Percentiles rank a stretch among this genome's conserved stretches.
phyloP scores from a whole-genome alignment of 1,284 basidiomycete genomes.

The Marasmius fiardii region DNA sequence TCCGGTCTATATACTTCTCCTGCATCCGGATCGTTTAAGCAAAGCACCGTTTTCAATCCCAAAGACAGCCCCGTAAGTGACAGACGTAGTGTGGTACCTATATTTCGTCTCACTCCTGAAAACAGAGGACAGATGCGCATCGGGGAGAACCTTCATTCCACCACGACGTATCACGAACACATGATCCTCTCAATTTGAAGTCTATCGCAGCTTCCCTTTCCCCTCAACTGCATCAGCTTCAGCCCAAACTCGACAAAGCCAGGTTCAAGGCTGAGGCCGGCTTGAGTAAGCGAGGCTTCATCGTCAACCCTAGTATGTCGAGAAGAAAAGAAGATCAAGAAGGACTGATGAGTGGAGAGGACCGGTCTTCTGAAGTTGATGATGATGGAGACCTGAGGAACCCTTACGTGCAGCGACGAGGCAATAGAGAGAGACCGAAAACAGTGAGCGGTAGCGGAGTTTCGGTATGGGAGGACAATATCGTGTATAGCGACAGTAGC shows the following conservation, averaged over 20 bases:
- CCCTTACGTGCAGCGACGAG: slow-evolving; percentile 9
- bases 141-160: not conserved
- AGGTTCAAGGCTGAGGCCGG: slow-evolving; percentile 71
- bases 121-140: not conserved
- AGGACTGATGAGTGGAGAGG: slow-evolving; percentile 28
- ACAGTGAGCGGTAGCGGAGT: slow-evolving; percentile 18
- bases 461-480: slow-evolving; percentile 4
- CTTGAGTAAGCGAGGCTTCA: slow-evolving; percentile 53
- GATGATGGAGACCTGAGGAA: slow-evolving; percentile 22
- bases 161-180: not conserved
- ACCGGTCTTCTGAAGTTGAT: slow-evolving; percentile 13
- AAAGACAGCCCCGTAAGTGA: not conserved
- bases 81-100: not conserved
- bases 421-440: slow-evolving; percentile 15
- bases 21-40: not conserved
- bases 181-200: slow-evolving; percentile 26
- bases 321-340: slow-evolving; percentile 29
- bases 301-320: slow-evolving; percentile 21
- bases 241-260: slow-evolving; percentile 50
- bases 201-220: slow-evolving; percentile 38
- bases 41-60: not conserved
- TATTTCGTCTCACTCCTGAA: not conserved
- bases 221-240: slow-evolving; percentile 38
- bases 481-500: slow-evolving; percentile 5
- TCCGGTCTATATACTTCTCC: not conserved